These are phyloP conservation scores for Bruguiera hainesii DNA, from an alignment of 441 rosid genomes.

Conservation along the genomic window DNA sequence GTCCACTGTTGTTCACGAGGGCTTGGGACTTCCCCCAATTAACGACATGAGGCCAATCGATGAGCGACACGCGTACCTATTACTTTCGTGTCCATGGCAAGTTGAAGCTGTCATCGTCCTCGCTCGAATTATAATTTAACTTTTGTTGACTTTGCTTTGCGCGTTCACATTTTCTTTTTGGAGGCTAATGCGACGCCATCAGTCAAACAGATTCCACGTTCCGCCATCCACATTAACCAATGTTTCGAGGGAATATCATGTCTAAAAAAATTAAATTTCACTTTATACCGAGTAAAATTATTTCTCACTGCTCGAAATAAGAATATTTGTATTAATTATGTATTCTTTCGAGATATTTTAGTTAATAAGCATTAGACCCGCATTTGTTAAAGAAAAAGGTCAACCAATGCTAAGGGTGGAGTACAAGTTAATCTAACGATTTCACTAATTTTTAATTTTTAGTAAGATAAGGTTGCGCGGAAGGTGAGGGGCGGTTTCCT, in stretches of 20 bases:
- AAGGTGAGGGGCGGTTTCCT: background rate
- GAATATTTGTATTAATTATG: too few relatives aligned
- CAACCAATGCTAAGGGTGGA: too few relatives aligned
- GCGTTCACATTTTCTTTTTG: slow-evolving; percentile 32
- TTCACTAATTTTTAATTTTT: background rate
- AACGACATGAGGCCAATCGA: background rate
- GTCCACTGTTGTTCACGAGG: background rate
- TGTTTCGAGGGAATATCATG: too few relatives aligned
- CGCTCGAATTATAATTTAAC: background rate
- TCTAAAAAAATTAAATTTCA: too few relatives aligned
- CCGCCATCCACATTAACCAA: too few relatives aligned
- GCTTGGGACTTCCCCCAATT: background rate
- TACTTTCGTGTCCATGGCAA: background rate
- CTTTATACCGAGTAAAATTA: too few relatives aligned
- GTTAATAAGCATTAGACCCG: too few relatives aligned
- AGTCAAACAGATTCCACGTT: too few relatives aligned
- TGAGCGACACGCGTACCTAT: background rate
- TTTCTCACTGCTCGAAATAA: too few relatives aligned
- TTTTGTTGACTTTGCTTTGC: slow-evolving; percentile 23
- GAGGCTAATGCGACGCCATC: slow-evolving; percentile 2
- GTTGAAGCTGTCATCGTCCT: slow-evolving; percentile 4
- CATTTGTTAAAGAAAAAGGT: too few relatives aligned
- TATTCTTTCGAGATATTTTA: too few relatives aligned
- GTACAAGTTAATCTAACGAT: background rate
- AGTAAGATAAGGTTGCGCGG: slow-evolving; percentile 8